Percentiles rank a stretch among this genome's conserved stretches.
These are phyloP conservation scores for Cladosporium sp. DNA, from an alignment of 2,329 filamentous ascomycete genomes.

Conservation along the genomic window DNA sequence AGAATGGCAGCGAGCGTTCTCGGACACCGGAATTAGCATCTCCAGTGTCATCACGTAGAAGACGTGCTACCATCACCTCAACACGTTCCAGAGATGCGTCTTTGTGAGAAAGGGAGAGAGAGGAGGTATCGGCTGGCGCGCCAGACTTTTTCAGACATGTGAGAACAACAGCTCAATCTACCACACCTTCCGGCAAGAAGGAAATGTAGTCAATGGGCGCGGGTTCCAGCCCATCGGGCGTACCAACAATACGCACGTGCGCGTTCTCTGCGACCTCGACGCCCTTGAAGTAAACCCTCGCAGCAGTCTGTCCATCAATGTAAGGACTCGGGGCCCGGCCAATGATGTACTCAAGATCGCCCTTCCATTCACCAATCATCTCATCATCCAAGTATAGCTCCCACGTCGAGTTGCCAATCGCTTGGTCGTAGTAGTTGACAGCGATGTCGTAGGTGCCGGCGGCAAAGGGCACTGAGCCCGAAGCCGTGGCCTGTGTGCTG, in stretches of 20 bases:
- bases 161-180: constrained; percentile 15
- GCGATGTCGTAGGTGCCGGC: constrained; percentile 56
- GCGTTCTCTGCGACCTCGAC: constrained; percentile 49
- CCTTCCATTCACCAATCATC: constrained; percentile 50
- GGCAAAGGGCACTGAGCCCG: constrained; percentile 41
- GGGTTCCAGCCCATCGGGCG: constrained; percentile 54
- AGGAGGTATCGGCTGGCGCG: too few relatives aligned
- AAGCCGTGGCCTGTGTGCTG: constrained; percentile 45
- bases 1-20: too few relatives aligned
- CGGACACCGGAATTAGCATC: too few relatives aligned
- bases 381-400: constrained; percentile 49
- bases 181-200: constrained; percentile 51
- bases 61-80: too few relatives aligned
- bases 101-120: too few relatives aligned
- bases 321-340: constrained; percentile 52
- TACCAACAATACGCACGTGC: constrained; percentile 50
- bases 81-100: too few relatives aligned
- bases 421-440: constrained; percentile 61
- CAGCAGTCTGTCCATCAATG: constrained; percentile 60
- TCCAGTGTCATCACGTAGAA: too few relatives aligned
- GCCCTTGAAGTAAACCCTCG: constrained; percentile 52
- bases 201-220: constrained; percentile 63
- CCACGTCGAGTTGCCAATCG: constrained; percentile 52
- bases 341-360: constrained; percentile 40
- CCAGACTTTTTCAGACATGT: too few relatives aligned